phyloP scores from a whole-genome alignment of 1,284 basidiomycete genomes.

The Heterobasidion occidentale region DNA sequence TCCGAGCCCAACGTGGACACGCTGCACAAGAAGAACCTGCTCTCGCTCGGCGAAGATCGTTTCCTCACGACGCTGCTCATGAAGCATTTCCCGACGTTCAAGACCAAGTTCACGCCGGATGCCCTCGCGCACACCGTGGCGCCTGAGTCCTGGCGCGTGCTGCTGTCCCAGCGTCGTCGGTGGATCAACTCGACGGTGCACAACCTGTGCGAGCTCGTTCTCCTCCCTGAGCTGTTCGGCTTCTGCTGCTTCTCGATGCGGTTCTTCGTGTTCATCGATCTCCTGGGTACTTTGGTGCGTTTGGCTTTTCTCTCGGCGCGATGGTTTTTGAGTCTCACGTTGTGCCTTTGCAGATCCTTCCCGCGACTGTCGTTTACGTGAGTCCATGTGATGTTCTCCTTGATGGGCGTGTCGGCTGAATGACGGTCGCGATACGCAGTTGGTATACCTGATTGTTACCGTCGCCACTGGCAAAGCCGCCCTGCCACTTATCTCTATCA shows the following conservation, averaged over 20 bases:
- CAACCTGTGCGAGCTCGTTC: slow-evolving; percentile 88
- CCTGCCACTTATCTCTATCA: slow-evolving; percentile 82
- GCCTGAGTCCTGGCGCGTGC: slow-evolving; percentile 82
- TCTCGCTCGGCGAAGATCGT: slow-evolving; percentile 96
- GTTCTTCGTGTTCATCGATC: slow-evolving; percentile 94
- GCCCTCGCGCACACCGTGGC: slow-evolving; percentile 88
- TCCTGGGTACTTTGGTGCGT: slow-evolving; percentile 80
- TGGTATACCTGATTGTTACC: slow-evolving; percentile 79
- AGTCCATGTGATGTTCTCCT: slow-evolving; percentile 21
- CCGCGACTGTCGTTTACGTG: slow-evolving; percentile 90
- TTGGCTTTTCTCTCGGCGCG: background rate
- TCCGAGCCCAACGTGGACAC: slow-evolving; percentile 90
- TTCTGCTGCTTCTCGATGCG: slow-evolving; percentile 99
- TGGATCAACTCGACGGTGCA: slow-evolving; percentile 99
- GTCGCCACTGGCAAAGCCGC: slow-evolving; percentile 67
- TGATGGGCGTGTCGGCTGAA: slow-evolving; percentile 5
- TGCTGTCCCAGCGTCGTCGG: slow-evolving; percentile 89
- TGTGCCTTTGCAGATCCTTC: slow-evolving; percentile 58
- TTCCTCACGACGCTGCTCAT: slow-evolving; percentile 92
- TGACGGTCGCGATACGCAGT: slow-evolving; percentile 43
- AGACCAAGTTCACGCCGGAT: slow-evolving; percentile 89
- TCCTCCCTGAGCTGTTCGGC: slow-evolving; percentile 88
- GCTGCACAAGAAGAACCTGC: slow-evolving; percentile 93
- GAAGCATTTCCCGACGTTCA: slow-evolving; percentile 96
- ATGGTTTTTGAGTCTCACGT: background rate